Evolutionary conservation across 1,139 yeast genomes (phyloP), one percentile per base, ranked within the genome.

Genomic region (Candida glucosophila): DNA sequence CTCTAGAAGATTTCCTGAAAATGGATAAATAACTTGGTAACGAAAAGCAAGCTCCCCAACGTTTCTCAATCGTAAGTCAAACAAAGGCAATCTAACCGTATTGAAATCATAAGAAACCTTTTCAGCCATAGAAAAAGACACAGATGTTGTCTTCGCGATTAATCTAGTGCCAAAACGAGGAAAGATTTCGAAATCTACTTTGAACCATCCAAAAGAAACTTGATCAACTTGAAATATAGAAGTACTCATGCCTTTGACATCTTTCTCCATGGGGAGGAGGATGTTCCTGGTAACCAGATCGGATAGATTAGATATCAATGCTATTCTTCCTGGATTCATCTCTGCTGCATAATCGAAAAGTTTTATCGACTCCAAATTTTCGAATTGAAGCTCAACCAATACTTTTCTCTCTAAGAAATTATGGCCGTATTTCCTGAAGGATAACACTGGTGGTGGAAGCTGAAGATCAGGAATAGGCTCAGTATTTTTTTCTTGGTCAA

Each of bases 381-480:
- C 69, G 34, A 77, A 75, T 4, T 73, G 67, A 23, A 90, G 57
- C 46, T 88, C 94, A 19, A 90, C 69, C 37, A 86, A 74, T 3
- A 83, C 85, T 44, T 82, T 85, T 46, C 79, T 83, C 44, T 90
- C 97, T 43, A 90, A 58, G 56, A 86, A 90, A 52, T 86, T 90
- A 55, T 90, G 98, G 6, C 98, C 98, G 46, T 90, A 90, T 39
- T 94, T 70, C 43, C 96, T 68, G 29, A 90, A 60, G 1, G 98
- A 98, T 25, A 90, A 73, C 28, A 90, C 85, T 8, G 98, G 98
- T 1, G 98, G 98, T 1, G 98, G 98, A 30, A 90, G 63, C 18
- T 86, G 75, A 31, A 90, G 66, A 41, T 85, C 95, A 0, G 98
- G 98, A 26, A 90, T 88, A 15, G 6, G 12, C 16, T 14, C 20